Conservation (phyloP, 225 moss, liverwort and hornwort genomes). For the Polytrichum commune region DNA sequence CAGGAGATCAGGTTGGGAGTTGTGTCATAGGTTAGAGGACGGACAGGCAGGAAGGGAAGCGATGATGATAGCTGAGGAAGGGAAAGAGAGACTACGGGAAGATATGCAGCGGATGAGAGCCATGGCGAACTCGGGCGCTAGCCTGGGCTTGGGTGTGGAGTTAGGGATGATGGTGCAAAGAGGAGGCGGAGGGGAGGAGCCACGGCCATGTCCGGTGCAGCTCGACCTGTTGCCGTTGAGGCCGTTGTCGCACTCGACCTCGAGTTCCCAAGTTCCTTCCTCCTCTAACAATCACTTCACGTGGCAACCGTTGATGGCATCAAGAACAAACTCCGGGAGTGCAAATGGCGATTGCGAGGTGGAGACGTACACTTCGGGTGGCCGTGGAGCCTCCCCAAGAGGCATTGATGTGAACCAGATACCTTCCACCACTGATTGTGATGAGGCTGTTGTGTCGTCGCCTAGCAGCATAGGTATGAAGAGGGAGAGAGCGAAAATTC, state of each 20-base stretch:
- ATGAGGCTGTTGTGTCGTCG: constrained; percentile 70
- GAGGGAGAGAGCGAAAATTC: constrained; percentile 68
- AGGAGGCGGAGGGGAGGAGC: constrained; percentile 33
- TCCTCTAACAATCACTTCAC: constrained; percentile 55
- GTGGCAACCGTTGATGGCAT: constrained; percentile 75
- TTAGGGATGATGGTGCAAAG: constrained; percentile 72
- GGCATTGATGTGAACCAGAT: constrained; percentile 97
- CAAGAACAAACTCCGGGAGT: constrained; percentile 82
- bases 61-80: constrained; percentile 69
- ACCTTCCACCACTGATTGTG: constrained; percentile 78
- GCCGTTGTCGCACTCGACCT: constrained; percentile 65
- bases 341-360: constrained; percentile 87
- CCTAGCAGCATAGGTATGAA: constrained; percentile 77
- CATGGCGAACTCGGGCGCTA: constrained; percentile 80
- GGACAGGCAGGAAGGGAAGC: not conserved
- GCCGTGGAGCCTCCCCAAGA: constrained; percentile 57
- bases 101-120: constrained; percentile 83
- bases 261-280: constrained; percentile 28
- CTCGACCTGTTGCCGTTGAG: constrained; percentile 83
- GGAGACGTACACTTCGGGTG: constrained; percentile 77
- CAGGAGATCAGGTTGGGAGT: no score
- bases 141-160: constrained; percentile 78
- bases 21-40: not conserved
- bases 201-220: constrained; percentile 80
- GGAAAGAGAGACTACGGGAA: constrained; percentile 68